A percentile compares a stretch with the other conserved stretches of the same genome.
These are phyloP conservation scores for Fistulifera solaris DNA, from an alignment of 108 stramenopile species.

Conservation along the genomic window DNA sequence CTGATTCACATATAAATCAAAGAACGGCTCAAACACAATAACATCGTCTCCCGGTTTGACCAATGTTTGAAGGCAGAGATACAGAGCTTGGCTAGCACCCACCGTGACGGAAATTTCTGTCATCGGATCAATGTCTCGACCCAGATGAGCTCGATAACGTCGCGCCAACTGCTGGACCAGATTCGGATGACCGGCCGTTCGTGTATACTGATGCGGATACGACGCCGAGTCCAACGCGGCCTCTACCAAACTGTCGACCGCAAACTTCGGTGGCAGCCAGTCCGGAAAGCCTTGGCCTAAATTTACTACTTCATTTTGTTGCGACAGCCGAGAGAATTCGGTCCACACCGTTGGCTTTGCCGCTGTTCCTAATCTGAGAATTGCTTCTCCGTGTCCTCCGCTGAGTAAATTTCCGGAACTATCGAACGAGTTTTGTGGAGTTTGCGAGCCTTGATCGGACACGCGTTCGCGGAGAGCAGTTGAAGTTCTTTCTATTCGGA, in stretches of 20 bases:
- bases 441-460: no score
- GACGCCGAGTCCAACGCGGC: conserved; percentile 52
- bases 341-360: conserved; percentile 82
- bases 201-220: conserved; percentile 90
- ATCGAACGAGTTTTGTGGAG: no score
- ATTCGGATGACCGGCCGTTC: conserved; percentile 89
- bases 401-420: not conserved
- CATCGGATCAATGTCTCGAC: conserved; percentile 68
- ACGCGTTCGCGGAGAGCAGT: no score
- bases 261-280: conserved; percentile 81
- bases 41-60: conserved; percentile 91
- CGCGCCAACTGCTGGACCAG: conserved; percentile 81
- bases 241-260: conserved; percentile 53
- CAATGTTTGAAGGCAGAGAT: conserved; percentile 76
- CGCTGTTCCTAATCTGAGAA: conserved; percentile 34
- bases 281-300: conserved; percentile 84
- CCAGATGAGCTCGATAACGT: conserved; percentile 83
- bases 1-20: conserved; percentile 89
- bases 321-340: conserved; percentile 69
- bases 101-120: conserved; percentile 89
- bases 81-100: conserved; percentile 90
- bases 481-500: no score
- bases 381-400: conserved; percentile 48
- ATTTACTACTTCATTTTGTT: conserved; percentile 60
- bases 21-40: conserved; percentile 94